phyloP scores from a whole-genome alignment of 257 asterid species.

The Gentiana macrophylla region DNA sequence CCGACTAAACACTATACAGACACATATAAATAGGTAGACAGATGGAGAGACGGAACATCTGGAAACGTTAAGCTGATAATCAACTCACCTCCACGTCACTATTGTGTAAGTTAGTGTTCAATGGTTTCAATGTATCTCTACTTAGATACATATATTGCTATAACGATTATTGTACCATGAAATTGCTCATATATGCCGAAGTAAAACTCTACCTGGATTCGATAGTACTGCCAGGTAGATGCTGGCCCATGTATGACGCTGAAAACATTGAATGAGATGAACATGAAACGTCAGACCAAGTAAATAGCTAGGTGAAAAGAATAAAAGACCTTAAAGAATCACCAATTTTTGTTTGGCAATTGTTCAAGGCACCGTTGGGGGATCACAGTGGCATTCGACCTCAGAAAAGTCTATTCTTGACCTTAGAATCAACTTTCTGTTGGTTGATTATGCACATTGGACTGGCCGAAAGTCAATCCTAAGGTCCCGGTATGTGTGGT shows the following conservation, averaged over 20 bases:
- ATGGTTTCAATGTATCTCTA: neutral
- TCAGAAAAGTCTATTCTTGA: too few relatives aligned
- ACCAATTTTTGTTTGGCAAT: neutral
- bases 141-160: too few relatives aligned
- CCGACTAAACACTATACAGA: neutral
- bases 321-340: neutral
- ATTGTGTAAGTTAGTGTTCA: too few relatives aligned
- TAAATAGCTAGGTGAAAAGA: neutral
- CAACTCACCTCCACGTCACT: neutral
- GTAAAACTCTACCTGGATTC: conserved; percentile 29
- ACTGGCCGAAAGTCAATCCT: too few relatives aligned
- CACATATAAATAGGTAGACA: neutral
- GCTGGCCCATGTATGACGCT: conserved; percentile 48
- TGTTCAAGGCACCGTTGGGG: too few relatives aligned
- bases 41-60: neutral
- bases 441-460: too few relatives aligned
- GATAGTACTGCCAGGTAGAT: conserved; percentile 23
- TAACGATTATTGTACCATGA: neutral
- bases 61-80: neutral
- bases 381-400: too few relatives aligned
- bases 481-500: too few relatives aligned
- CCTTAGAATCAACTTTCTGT: too few relatives aligned
- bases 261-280: conserved; percentile 16
- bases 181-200: neutral
- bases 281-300: neutral